These are phyloP conservation scores for Graphiopsis chlorocephala DNA, from an alignment of 2,329 filamentous ascomycete genomes.

Conservation along the genomic window DNA sequence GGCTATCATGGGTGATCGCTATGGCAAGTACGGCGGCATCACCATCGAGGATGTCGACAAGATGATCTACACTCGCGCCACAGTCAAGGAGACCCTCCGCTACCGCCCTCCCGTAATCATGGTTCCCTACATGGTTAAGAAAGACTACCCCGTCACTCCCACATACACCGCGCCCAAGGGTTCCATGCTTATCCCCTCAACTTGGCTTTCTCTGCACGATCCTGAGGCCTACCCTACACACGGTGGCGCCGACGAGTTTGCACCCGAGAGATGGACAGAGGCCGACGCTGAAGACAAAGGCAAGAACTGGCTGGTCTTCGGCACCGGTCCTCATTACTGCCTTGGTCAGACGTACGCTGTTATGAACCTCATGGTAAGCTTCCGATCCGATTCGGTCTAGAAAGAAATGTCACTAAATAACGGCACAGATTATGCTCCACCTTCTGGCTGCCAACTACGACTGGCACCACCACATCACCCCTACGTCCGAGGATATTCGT, in stretches of 20 bases:
- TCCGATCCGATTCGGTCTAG: constrained; percentile 2
- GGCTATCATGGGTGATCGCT: constrained; percentile 20
- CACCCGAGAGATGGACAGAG: constrained; percentile 86
- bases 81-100: constrained; percentile 85
- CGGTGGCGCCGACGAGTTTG: constrained; percentile 80
- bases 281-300: constrained; percentile 85
- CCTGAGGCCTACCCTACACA: constrained; percentile 91
- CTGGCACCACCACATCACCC: constrained; percentile 86
- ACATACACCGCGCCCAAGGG: constrained; percentile 92
- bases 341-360: constrained; percentile 89
- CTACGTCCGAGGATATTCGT: constrained; percentile 87
- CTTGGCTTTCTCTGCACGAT: constrained; percentile 87
- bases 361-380: constrained; percentile 67
- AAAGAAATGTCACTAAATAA: not conserved
- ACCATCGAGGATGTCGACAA: constrained; percentile 85
- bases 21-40: constrained; percentile 38
- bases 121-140: constrained; percentile 94
- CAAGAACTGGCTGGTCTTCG: constrained; percentile 97
- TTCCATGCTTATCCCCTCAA: constrained; percentile 90
- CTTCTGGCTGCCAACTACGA: constrained; percentile 47
- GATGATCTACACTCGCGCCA: constrained; percentile 84
- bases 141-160: constrained; percentile 85
- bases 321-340: constrained; percentile 94
- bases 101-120: constrained; percentile 96
- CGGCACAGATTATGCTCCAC: constrained; percentile 57